phyloP scores from a whole-genome alignment of 768 basidiomycete species.

The Lactarius pseudohatsudake region DNA sequence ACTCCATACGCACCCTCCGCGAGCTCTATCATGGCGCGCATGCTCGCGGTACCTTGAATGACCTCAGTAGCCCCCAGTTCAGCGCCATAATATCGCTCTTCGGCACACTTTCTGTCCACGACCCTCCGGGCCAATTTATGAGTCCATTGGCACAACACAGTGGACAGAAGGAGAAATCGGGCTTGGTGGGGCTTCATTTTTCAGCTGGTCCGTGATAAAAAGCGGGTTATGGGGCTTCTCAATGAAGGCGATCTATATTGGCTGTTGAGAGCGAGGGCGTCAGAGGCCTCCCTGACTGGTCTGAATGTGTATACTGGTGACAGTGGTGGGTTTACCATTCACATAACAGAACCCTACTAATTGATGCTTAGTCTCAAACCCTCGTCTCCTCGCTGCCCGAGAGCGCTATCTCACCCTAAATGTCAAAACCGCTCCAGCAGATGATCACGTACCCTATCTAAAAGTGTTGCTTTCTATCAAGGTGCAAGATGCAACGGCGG shows the following conservation, averaged over 20 bases:
- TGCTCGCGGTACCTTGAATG: conserved; percentile 11
- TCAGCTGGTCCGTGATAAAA: conserved; percentile 48
- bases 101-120: conserved; percentile 25
- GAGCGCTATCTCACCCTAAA: conserved; percentile 27
- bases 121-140: conserved; percentile 6
- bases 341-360: not conserved
- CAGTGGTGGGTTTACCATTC: conserved; percentile 16
- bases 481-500: conserved; percentile 1
- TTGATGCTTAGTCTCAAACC: not conserved
- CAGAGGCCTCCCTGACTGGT: conserved; percentile 3
- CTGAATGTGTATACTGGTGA: conserved; percentile 18
- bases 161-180: conserved; percentile 30
- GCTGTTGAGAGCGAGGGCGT: conserved; percentile 48
- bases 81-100: conserved; percentile 26
- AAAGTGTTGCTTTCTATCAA: conserved; percentile 21
- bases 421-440: conserved; percentile 5
- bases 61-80: conserved; percentile 23
- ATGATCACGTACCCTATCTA: conserved; percentile 13
- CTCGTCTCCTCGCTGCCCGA: conserved; percentile 10
- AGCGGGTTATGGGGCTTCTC: conserved; percentile 34
- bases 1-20: conserved; percentile 19
- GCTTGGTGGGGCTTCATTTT: conserved; percentile 53
- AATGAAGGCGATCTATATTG: conserved; percentile 57
- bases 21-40: conserved; percentile 18
- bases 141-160: conserved; percentile 34